phyloP scores from a whole-genome alignment of 2,329 filamentous ascomycete genomes.

The Pyricularia grisea region DNA sequence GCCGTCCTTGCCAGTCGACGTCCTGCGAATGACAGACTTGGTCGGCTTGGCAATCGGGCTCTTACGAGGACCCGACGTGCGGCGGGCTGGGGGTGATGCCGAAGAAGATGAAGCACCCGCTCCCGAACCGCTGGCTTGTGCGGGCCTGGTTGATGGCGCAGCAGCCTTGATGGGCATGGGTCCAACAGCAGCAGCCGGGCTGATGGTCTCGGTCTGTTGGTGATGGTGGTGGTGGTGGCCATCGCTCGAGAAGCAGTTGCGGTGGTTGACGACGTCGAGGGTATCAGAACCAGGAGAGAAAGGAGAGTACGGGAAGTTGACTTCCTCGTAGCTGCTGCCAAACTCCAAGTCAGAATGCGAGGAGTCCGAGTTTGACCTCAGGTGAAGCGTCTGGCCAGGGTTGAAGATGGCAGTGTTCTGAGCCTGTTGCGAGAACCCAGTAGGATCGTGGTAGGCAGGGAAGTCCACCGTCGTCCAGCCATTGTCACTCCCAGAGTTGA shows the following conservation, averaged over 20 bases:
- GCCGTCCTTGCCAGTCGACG: conserved; percentile 61
- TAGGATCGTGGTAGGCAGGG: conserved; percentile 60
- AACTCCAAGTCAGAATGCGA: conserved; percentile 66
- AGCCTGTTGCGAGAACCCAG: conserved; percentile 35
- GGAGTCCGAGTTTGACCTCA: conserved; percentile 79
- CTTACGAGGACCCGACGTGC: conserved; percentile 63
- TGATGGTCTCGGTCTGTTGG: conserved; percentile 45
- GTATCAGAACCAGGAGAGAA: conserved; percentile 78
- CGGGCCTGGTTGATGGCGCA: conserved; percentile 47
- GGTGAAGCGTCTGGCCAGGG: conserved; percentile 80
- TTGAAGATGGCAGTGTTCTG: conserved; percentile 73
- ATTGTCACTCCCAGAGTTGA: conserved; percentile 73
- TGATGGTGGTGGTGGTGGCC: conserved; percentile 29
- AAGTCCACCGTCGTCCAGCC: conserved; percentile 80
- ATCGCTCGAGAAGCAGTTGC: conserved; percentile 53
- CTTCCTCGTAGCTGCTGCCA: conserved; percentile 69
- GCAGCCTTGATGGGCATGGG: conserved; percentile 61
- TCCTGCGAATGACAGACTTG: conserved; percentile 77
- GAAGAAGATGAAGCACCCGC: conserved; percentile 42
- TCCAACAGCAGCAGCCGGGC: conserved; percentile 57
- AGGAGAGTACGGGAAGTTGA: conserved; percentile 64
- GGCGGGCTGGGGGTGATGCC: conserved; percentile 54
- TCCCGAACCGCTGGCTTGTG: conserved; percentile 52
- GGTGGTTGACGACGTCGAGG: conserved; percentile 50
- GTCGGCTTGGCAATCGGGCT: conserved; percentile 73